Evolutionary conservation across 2,329 filamentous ascomycete genomes (phyloP).

Genomic region (Plectosphaerella cucumerina): DNA sequence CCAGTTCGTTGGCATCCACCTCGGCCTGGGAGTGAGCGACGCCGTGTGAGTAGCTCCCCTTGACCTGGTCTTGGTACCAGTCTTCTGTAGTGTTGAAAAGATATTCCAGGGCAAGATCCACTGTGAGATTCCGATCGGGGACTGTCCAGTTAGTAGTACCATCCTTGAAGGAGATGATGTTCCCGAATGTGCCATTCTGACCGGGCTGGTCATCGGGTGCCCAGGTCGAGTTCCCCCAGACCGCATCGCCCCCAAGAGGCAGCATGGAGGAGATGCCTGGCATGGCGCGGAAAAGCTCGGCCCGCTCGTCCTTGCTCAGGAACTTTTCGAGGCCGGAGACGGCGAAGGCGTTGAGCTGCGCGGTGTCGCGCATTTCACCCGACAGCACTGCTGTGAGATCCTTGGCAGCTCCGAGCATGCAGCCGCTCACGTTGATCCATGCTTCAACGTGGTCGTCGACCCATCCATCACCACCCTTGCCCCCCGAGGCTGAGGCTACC

Average conservation of each 20-base stretch:
- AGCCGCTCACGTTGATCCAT: conserved; percentile 98
- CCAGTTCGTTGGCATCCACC: conserved; percentile 77
- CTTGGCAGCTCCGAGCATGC: conserved; percentile 94
- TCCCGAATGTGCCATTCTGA: conserved; percentile 71
- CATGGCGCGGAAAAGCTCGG: conserved; percentile 94
- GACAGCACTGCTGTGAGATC: conserved; percentile 86
- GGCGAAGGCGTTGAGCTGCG: conserved; percentile 91
- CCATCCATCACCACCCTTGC: conserved; percentile 80
- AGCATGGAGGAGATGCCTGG: conserved; percentile 96
- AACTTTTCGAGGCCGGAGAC: conserved; percentile 98
- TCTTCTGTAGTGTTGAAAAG: conserved; percentile 73
- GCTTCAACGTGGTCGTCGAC: conserved; percentile 86
- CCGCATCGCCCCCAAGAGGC: conserved; percentile 83
- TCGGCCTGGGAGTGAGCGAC: conserved; percentile 75
- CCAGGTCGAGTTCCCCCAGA: conserved; percentile 89
- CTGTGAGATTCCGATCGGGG: conserved; percentile 72
- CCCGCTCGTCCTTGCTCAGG: conserved; percentile 81
- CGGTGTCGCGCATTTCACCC: conserved; percentile 97
- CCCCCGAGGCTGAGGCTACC: conserved; percentile 75
- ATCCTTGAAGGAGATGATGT: conserved; percentile 77
- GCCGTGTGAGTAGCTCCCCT: conserved; percentile 78
- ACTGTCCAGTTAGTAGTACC: conserved; percentile 59
- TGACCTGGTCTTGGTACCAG: conserved; percentile 78
- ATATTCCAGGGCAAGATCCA: conserved; percentile 72
- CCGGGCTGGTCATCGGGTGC: conserved; percentile 81